phyloP scores from a whole-genome alignment of 257 asterid species.

The Solanum rostratum region DNA sequence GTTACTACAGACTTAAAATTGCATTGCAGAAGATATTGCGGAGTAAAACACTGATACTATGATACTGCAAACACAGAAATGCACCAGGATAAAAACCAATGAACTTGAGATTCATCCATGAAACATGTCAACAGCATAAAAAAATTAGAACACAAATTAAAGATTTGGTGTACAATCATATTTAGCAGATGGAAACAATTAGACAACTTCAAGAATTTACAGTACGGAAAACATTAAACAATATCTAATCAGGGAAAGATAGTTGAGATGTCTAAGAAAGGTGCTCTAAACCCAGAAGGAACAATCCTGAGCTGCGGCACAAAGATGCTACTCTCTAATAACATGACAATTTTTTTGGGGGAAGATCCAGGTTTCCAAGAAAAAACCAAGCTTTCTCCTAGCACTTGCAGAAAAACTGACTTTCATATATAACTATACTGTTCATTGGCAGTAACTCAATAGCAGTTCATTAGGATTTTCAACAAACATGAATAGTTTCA shows the following conservation, averaged over 20 bases:
- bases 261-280: background rate
- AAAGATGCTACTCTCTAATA: background rate
- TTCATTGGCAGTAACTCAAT: background rate
- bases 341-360: background rate
- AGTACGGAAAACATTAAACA: background rate
- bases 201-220: background rate
- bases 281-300: background rate
- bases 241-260: background rate
- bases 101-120: background rate
- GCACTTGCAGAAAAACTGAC: background rate
- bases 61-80: background rate
- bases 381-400: background rate
- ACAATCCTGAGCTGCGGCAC: background rate
- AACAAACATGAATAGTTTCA: background rate
- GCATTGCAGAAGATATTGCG: background rate
- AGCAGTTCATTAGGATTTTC: background rate
- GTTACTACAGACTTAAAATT: background rate
- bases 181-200: background rate
- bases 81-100: background rate
- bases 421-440: background rate
- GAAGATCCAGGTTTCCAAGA: background rate
- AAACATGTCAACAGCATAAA: background rate
- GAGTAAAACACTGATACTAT: background rate
- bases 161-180: background rate
- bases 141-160: background rate